Evolutionary conservation across 1,284 basidiomycete species (phyloP).

Genomic region (Abortiporus biennis): DNA sequence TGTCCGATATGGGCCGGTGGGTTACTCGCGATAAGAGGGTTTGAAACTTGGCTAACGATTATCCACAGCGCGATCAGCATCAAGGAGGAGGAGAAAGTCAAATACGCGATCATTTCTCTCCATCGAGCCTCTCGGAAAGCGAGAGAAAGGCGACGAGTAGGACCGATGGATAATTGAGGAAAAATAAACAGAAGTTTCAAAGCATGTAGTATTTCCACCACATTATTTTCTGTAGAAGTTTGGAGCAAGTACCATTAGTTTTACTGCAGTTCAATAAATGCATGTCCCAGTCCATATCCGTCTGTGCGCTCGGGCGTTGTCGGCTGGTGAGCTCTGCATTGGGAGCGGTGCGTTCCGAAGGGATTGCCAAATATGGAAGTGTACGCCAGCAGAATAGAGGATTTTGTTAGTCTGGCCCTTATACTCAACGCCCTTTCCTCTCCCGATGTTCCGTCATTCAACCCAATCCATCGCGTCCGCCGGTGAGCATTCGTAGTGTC

Average conservation of each 20-base stretch:
- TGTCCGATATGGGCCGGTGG: slow-evolving; percentile 70
- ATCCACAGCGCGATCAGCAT: slow-evolving; percentile 51
- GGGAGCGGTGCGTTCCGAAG: too few relatives aligned
- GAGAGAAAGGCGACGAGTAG: slow-evolving; percentile 56
- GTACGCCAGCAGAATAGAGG: slow-evolving; percentile 1
- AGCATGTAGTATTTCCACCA: too few relatives aligned
- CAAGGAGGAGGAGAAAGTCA: slow-evolving; percentile 70
- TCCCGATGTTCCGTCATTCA: slow-evolving; percentile 52
- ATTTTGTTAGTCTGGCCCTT: not conserved
- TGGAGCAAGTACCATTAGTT: too few relatives aligned
- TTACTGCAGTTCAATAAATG: not conserved
- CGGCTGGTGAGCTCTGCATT: not conserved
- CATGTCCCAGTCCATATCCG: too few relatives aligned
- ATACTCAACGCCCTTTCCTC: slow-evolving; percentile 11
- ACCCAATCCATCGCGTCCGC: slow-evolving; percentile 47
- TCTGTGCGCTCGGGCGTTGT: not conserved
- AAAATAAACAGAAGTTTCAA: too few relatives aligned
- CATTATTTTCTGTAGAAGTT: too few relatives aligned
- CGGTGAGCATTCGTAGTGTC: slow-evolving; percentile 32
- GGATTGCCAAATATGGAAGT: not conserved
- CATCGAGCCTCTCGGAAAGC: slow-evolving; percentile 65
- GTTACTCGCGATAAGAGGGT: slow-evolving; percentile 26
- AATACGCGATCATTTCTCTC: slow-evolving; percentile 62
- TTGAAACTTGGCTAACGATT: slow-evolving; percentile 9
- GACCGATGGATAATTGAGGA: slow-evolving; percentile 31